Conservation (phyloP, 108 stramenopile species). For the Bacterosira constricta region DNA sequence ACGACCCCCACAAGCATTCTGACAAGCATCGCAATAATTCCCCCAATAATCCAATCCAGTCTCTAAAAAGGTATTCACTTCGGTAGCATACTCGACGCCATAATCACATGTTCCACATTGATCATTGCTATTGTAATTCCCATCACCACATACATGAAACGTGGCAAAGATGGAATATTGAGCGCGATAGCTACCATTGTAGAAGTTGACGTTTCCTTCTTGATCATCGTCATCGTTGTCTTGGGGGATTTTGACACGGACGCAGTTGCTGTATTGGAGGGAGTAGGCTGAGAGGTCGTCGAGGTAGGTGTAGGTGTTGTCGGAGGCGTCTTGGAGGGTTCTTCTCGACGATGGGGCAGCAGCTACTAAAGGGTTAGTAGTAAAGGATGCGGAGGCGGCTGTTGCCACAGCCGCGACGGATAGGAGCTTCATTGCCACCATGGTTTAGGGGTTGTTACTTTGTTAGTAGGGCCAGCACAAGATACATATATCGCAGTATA, state of each 20-base stretch:
- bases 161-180: constrained; percentile 47
- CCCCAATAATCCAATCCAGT: constrained; percentile 24
- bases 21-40: constrained; percentile 38
- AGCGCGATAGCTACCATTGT: constrained; percentile 60
- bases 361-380: neutral
- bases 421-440: neutral
- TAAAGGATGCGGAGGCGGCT: neutral
- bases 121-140: neutral
- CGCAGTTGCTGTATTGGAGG: constrained; percentile 26
- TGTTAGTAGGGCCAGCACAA: too few relatives aligned
- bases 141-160: constrained; percentile 48
- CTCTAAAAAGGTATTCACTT: constrained; percentile 36
- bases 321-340: constrained; percentile 16
- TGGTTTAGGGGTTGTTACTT: neutral
- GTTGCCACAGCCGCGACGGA: neutral
- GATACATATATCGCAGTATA: too few relatives aligned
- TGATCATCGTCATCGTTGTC: constrained; percentile 48
- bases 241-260: constrained; percentile 39
- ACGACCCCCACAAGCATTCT: constrained; percentile 27
- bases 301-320: constrained; percentile 25
- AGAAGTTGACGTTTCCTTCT: constrained; percentile 60
- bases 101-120: constrained; percentile 44
- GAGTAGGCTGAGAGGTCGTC: constrained; percentile 32
- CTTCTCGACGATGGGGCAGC: neutral
- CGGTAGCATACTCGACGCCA: constrained; percentile 48